Evolutionary conservation across 495 filamentous ascomycete genomes (phyloP).

Genomic region (Xylaria acuta): DNA sequence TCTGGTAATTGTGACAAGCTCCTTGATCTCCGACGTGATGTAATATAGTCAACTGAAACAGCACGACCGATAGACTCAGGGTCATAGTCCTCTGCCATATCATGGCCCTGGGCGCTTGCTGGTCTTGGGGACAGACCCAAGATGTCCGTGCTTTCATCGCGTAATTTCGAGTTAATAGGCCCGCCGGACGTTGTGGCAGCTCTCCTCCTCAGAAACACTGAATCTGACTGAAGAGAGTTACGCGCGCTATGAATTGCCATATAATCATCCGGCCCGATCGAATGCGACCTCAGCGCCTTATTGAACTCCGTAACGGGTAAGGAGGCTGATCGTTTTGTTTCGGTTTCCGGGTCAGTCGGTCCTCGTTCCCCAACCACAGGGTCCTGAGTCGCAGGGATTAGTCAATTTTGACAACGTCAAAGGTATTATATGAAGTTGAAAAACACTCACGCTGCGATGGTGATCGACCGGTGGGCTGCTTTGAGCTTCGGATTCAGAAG

Average conservation of each 20-base stretch:
- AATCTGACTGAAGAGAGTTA: conserved; percentile 54
- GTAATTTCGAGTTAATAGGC: conserved; percentile 39
- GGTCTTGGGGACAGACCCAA: conserved; percentile 61
- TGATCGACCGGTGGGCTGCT: conserved; percentile 32
- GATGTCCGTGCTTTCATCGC: conserved; percentile 43
- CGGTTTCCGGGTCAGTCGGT: conserved; percentile 34
- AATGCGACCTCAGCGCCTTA: conserved; percentile 60
- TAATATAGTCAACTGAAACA: conserved; percentile 54
- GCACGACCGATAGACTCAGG: conserved; percentile 59
- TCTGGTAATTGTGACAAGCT: conserved; percentile 60
- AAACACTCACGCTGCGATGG: conserved; percentile 55
- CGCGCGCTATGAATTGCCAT: conserved; percentile 53
- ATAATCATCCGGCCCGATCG: conserved; percentile 56
- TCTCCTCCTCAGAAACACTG: conserved; percentile 35
- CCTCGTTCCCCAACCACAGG: conserved; percentile 44
- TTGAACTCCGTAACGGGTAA: conserved; percentile 61
- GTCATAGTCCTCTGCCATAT: conserved; percentile 43
- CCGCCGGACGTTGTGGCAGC: conserved; percentile 48
- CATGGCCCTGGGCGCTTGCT: conserved; percentile 58
- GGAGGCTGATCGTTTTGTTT: conserved; percentile 56
- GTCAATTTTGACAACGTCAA: neutral
- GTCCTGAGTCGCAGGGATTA: conserved; percentile 46
- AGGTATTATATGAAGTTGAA: neutral
- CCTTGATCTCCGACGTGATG: conserved; percentile 56
- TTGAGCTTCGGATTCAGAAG: conserved; percentile 32